Evolutionary conservation across 306 rosid species (phyloP).

Genomic region (Cercis canadensis): DNA sequence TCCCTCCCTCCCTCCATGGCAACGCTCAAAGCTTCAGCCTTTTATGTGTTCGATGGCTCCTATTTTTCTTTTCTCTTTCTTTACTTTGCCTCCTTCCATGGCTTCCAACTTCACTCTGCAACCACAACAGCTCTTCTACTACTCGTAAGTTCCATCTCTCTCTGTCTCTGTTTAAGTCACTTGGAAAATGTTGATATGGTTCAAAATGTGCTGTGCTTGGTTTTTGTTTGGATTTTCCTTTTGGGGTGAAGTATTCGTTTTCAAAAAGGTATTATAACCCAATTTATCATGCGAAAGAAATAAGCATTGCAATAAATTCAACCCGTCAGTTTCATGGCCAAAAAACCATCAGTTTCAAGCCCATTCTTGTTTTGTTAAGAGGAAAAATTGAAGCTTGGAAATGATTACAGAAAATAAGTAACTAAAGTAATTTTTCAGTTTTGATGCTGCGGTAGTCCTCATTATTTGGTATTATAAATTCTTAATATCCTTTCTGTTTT

Average conservation of each 20-base stretch:
- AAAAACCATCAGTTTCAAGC: not conserved
- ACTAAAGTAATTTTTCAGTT: not conserved
- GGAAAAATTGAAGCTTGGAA: not conserved
- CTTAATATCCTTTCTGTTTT: not conserved
- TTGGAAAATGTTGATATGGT: not conserved
- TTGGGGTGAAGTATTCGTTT: not conserved
- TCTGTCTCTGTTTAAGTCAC: slow-evolving; percentile 4
- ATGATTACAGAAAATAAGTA: not conserved
- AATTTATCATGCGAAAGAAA: not conserved
- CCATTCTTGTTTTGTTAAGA: slow-evolving; percentile 16
- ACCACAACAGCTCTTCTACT: slow-evolving; percentile 40
- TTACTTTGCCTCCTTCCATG: slow-evolving; percentile 46
- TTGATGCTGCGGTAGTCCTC: not conserved
- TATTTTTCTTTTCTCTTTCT: slow-evolving; percentile 12
- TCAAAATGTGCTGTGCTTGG: not conserved
- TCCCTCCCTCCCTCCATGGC: slow-evolving; percentile 46
- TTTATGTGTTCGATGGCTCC: slow-evolving; percentile 27
- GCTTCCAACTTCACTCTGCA: slow-evolving; percentile 55
- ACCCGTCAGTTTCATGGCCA: too few relatives aligned
- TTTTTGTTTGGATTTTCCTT: not conserved
- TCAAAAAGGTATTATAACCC: not conserved
- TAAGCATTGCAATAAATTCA: not conserved
- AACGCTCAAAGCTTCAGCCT: slow-evolving; percentile 42
- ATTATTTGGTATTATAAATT: not conserved
- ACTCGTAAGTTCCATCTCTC: slow-evolving; percentile 51